A percentile compares a stretch with the other conserved stretches of the same genome.
Evolutionary conservation across 108 stramenopile species (phyloP).

Genomic region (Fragilaria crotonensis): DNA sequence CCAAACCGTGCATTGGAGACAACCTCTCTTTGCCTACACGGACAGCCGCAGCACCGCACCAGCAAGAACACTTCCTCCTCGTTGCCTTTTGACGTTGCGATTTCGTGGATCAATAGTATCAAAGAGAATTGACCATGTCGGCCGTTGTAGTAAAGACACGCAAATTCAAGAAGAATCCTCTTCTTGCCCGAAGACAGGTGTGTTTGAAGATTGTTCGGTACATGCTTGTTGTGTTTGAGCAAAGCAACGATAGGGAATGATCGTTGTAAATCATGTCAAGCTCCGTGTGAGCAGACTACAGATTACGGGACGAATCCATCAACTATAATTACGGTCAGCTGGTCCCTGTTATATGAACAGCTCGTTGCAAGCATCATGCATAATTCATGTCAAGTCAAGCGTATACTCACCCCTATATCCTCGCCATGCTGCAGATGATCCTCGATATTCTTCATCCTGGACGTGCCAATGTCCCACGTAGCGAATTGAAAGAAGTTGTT

Average conservation of each 20-base stretch:
- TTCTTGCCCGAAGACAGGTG: constrained; percentile 95
- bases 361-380: background rate
- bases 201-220: too few relatives aligned
- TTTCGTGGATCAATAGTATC: too few relatives aligned
- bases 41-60: too few relatives aligned
- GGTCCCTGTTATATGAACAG: constrained; percentile 5
- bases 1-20: too few relatives aligned
- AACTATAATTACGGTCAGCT: background rate
- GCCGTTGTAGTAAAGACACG: constrained; percentile 96
- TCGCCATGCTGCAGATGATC: constrained; percentile 79
- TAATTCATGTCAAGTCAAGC: background rate
- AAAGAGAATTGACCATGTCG: too few relatives aligned
- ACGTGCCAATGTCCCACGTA: constrained; percentile 89
- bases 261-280: background rate
- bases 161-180: constrained; percentile 98
- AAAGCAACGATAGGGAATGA: background rate
- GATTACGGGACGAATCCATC: background rate
- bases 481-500: constrained; percentile 89
- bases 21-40: too few relatives aligned
- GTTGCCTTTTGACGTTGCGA: too few relatives aligned
- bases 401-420: background rate
- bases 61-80: too few relatives aligned
- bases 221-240: background rate
- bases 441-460: constrained; percentile 98
- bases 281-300: background rate